Base-by-base conservation (phyloP, 805 yeast species). In the Lipomyces yamanashiensis region DNA sequence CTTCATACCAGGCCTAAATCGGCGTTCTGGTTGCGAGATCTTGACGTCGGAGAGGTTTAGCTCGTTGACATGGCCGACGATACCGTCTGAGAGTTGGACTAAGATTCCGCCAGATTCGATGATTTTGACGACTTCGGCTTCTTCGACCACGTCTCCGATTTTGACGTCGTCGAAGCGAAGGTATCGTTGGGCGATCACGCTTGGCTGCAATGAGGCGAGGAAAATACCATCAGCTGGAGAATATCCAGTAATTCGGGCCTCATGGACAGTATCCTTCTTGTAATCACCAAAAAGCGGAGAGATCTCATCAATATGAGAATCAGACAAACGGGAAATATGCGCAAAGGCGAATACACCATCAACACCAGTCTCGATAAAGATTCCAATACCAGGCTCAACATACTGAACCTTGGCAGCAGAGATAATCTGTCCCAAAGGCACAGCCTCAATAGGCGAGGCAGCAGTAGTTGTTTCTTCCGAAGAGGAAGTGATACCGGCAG, bases 21-120 rank as follows among this genome's bases (percentile, higher is more conserved):
- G 90, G 79, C 95, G 84, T 77, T 95, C 98, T 6, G 99, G 99
- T 73, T 93, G 88, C 2, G 85, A 85, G 67, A 93, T 80, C 73
- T 86, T 87, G 62, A 89, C 82, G 75, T 95, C 99, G 69, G 96
- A 87, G 75, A 95, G 84, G 71, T 93, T 97, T 33, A 78, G 73
- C 34, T 85, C 80, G 13, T 90, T 87, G 36, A 90, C 98, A 67
- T 82, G 78, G 5, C 91, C 99, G 68, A 88, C 89, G 54, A 83
- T 82, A 9, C 77, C 79, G 58, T 85, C 86, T 64, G 87, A 85
- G 10, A 91, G 72, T 70, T 84, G 85, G 37, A 95, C 81, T 39
- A 84, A 74, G 37, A 95, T 81, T 23, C 97, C 97, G 15, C 81
- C 80, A 45, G 84, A 85, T 2, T 87, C 81, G 41, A 85, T 74